Evolutionary conservation across 2,329 filamentous ascomycete genomes (phyloP).

Genomic region (Alternaria infectoria): DNA sequence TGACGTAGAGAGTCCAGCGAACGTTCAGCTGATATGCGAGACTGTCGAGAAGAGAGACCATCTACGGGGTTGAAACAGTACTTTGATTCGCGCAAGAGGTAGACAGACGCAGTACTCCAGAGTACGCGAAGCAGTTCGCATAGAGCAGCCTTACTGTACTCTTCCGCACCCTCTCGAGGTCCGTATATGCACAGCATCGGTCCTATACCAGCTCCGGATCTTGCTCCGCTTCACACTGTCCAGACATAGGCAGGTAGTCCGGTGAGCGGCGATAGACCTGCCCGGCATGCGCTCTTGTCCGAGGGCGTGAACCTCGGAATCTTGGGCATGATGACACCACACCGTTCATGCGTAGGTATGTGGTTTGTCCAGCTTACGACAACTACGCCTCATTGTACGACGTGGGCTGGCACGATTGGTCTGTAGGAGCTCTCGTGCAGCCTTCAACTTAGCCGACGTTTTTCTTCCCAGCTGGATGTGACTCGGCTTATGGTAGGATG

Average conservation of each 20-base stretch:
- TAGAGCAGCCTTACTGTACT: background rate
- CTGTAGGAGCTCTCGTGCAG: background rate
- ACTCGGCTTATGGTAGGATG: background rate
- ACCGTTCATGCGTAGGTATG: background rate
- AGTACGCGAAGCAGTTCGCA: slow-evolving; percentile 7
- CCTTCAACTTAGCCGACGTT: background rate
- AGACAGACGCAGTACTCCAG: background rate
- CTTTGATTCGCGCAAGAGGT: background rate
- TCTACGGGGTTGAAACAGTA: background rate
- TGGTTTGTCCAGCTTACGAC: slow-evolving; percentile 4
- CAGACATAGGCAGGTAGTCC: background rate
- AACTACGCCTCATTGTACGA: background rate
- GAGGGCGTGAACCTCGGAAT: background rate
- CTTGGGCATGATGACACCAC: slow-evolving; percentile 3
- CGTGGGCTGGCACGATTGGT: slow-evolving; percentile 10
- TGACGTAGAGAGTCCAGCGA: background rate
- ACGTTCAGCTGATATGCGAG: background rate
- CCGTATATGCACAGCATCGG: background rate
- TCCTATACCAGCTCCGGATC: slow-evolving; percentile 6
- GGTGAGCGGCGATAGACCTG: slow-evolving; percentile 1
- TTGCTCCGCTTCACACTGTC: background rate
- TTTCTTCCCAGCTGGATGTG: background rate
- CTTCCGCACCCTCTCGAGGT: background rate
- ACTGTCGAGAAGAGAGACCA: background rate
- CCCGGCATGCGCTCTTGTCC: slow-evolving; percentile 14